Base-by-base conservation (phyloP, 2,329 filamentous ascomycete species). In the Simplicillium aogashimaense region DNA sequence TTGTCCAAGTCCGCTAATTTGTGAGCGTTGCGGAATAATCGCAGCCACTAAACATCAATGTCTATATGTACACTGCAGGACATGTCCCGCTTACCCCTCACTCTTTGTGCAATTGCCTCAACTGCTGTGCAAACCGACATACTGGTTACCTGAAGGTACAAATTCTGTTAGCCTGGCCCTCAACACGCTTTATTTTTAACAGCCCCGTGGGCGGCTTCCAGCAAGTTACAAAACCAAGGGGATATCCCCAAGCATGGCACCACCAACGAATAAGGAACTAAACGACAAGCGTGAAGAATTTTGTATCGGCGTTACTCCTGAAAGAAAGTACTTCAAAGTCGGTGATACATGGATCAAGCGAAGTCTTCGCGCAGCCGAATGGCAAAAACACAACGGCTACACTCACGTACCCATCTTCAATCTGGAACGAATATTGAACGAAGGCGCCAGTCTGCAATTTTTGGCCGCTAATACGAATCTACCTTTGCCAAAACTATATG, bases 401-500 rank as follows among this genome's bases (percentile, higher is more conserved):
- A 16, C 41, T 31, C 35, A 34, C 37, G 29, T 46, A 32, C 49
- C 41, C 16, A 38, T 36, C 13, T 45, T 49, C 17, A 38, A 41
- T 7, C 42, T 31, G 8, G 45, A 52, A 14, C 43, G 46, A 3
- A 29, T 51, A 4, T 18, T 50, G 11, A 51, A 50, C 28, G 45
- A 51, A 20, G 47, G 33, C n/a, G 45, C 46, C 13, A 9, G 18
- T 7, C 13, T 51, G 29, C 35, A 31, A 1, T 50, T 48, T 15
- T 31, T 51, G 14, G 35, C 45, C 4, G 38, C 47, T 2, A 44
- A 48, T 6, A 50, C 49, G 4, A 20, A 45, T 15, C 46, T 51
- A 31, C 47, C 45, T 1, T 31, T 51, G 11, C 49, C 46, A 4
- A 51, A 45, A 30, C 20, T 51, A 4, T 34, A 50, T 35, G 43